Conservation (phyloP, 805 yeast genomes). For the Komagataella mondaviorum region DNA sequence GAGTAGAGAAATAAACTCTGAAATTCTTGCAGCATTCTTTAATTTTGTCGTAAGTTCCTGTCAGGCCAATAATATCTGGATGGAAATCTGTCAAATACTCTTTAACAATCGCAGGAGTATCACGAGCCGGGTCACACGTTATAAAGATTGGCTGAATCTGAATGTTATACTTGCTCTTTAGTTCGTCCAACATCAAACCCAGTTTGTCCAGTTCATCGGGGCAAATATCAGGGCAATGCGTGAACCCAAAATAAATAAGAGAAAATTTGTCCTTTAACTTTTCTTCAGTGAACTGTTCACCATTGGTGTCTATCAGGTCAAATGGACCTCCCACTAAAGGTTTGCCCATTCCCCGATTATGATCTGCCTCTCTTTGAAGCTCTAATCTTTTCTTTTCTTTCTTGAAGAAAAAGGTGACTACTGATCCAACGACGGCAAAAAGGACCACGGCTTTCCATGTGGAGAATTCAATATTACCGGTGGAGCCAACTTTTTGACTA, state of each 20-base stretch:
- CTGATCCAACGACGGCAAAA: slow-evolving; percentile 58
- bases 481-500: slow-evolving; percentile 13
- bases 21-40: slow-evolving; percentile 78
- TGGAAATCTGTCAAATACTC: slow-evolving; percentile 84
- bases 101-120: slow-evolving; percentile 72
- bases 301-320: slow-evolving; percentile 54
- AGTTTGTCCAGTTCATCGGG: slow-evolving; percentile 95
- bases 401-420: slow-evolving; percentile 55
- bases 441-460: slow-evolving; percentile 75
- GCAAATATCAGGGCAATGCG: slow-evolving; percentile 97
- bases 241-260: slow-evolving; percentile 88
- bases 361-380: slow-evolving; percentile 67
- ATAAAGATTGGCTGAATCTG: slow-evolving; percentile 77
- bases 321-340: slow-evolving; percentile 92
- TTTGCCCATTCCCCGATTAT: slow-evolving; percentile 79
- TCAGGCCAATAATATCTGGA: slow-evolving; percentile 76
- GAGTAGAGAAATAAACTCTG: slow-evolving; percentile 96
- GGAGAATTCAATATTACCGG: slow-evolving; percentile 50
- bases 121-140: slow-evolving; percentile 96
- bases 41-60: slow-evolving; percentile 80
- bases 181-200: slow-evolving; percentile 52
- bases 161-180: slow-evolving; percentile 41
- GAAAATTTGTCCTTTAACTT: slow-evolving; percentile 70
- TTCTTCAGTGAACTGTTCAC: slow-evolving; percentile 62
- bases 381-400: slow-evolving; percentile 66